These are phyloP conservation scores for Ilex paraguariensis DNA, from an alignment of 305 asterid species.

Conservation along the genomic window DNA sequence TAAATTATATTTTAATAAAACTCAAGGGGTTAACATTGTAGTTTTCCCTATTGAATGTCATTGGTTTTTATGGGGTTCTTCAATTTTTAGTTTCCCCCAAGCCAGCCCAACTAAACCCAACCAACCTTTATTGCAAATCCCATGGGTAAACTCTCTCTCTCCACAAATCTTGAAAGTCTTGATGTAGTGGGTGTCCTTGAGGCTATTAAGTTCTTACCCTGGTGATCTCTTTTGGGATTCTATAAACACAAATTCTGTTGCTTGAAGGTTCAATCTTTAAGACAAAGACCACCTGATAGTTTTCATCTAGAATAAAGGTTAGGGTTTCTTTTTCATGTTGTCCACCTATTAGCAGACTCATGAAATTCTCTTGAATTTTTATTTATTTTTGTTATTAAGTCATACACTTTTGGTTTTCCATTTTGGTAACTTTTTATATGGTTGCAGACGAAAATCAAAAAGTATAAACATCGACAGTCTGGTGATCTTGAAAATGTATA, in stretches of 20 bases:
- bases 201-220: not conserved
- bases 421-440: constrained; percentile 10
- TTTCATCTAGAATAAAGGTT: not conserved
- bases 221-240: not conserved
- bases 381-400: constrained; percentile 5
- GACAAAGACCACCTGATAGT: not conserved
- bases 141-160: constrained; percentile 10
- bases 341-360: constrained; percentile 3
- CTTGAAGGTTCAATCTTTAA: not conserved
- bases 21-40: no score
- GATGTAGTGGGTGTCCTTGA: not conserved
- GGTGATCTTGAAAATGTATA: constrained; percentile 43
- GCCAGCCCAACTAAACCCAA: constrained; percentile 37
- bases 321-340: constrained; percentile 1
- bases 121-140: constrained; percentile 19
- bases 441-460: constrained; percentile 16
- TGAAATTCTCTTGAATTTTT: not conserved
- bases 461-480: constrained; percentile 6
- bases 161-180: not conserved
- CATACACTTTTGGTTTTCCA: constrained; percentile 6
- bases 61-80: no score
- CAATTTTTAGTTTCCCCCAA: constrained; percentile 29
- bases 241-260: not conserved
- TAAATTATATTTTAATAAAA: no score
- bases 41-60: no score